phyloP scores from a whole-genome alignment of 108 stramenopile species.

The Fragilaria crotonensis region DNA sequence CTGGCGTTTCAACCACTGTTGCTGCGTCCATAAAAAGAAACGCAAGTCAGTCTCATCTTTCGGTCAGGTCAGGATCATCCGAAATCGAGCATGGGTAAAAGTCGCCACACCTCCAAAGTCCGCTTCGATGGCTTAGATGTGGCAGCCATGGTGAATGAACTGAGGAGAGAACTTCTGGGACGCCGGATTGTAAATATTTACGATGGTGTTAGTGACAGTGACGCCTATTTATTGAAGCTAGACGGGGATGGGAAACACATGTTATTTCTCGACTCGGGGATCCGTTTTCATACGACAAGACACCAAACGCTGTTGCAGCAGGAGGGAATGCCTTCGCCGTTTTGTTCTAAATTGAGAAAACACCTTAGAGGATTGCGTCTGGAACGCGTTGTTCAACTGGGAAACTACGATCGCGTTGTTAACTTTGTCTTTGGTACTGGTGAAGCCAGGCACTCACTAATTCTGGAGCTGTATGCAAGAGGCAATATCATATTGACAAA shows the following conservation, averaged over 20 bases:
- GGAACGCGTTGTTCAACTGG: conserved; percentile 87
- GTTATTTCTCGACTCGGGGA: conserved; percentile 88
- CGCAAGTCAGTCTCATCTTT: no score
- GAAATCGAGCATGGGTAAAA: neutral
- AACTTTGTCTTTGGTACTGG: conserved; percentile 88
- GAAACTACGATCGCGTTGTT: conserved; percentile 89
- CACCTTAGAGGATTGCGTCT: conserved; percentile 87
- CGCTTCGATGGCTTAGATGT: conserved; percentile 86
- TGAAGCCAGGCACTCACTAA: conserved; percentile 65
- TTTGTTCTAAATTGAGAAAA: conserved; percentile 95
- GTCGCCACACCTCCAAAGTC: conserved; percentile 30
- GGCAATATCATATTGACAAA: conserved; percentile 92
- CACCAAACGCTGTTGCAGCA: conserved; percentile 22
- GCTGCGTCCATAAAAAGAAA: no score
- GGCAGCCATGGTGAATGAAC: conserved; percentile 69
- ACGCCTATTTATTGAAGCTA: conserved; percentile 69
- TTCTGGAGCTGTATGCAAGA: conserved; percentile 90
- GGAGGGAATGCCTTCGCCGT: conserved; percentile 72
- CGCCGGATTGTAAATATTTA: conserved; percentile 80
- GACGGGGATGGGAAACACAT: conserved; percentile 38
- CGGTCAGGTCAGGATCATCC: no score
- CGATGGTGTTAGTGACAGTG: conserved; percentile 60
- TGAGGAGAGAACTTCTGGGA: conserved; percentile 61
- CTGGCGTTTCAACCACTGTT: no score
- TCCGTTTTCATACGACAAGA: conserved; percentile 88